A percentile compares a stretch with the other conserved stretches of the same genome.
phyloP scores from a whole-genome alignment of 805 yeast species.

The Yarrowia sp. region DNA sequence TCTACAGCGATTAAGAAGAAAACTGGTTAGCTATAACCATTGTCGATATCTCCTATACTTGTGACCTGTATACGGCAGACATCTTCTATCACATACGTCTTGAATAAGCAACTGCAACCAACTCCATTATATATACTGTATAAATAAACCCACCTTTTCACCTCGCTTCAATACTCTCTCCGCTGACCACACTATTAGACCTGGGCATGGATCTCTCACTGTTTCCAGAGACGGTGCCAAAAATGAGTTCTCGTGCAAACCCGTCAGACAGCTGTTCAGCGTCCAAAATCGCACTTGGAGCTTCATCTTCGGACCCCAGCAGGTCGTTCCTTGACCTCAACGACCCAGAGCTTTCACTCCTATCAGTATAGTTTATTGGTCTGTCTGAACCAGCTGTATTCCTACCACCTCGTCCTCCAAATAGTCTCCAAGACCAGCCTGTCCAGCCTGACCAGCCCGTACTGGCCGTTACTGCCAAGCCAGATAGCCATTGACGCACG shows the following conservation, averaged over 20 bases:
- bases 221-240: constrained; percentile 1
- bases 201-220: background rate
- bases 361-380: background rate
- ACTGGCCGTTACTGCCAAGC: background rate
- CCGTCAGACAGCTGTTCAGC: constrained; percentile 15
- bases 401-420: background rate
- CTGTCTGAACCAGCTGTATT: background rate
- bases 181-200: background rate
- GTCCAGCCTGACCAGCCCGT: constrained; percentile 7
- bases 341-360: constrained; percentile 17
- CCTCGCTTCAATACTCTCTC: background rate
- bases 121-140: background rate
- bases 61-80: too few species aligned
- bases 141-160: background rate
- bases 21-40: too few species aligned
- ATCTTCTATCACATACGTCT: too few species aligned
- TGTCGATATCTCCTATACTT: too few species aligned
- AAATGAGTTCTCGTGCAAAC: constrained; percentile 11
- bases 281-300: constrained; percentile 16
- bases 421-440: constrained; percentile 18
- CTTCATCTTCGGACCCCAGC: constrained; percentile 9
- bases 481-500: constrained; percentile 13
- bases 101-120: background rate
- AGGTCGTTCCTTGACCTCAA: constrained; percentile 3
- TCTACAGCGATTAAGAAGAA: too few species aligned